A percentile compares a stretch with the other conserved stretches of the same genome.
These are phyloP conservation scores for Cerioporus squamosus DNA, from an alignment of 1,284 basidiomycete genomes.

Conservation along the genomic window DNA sequence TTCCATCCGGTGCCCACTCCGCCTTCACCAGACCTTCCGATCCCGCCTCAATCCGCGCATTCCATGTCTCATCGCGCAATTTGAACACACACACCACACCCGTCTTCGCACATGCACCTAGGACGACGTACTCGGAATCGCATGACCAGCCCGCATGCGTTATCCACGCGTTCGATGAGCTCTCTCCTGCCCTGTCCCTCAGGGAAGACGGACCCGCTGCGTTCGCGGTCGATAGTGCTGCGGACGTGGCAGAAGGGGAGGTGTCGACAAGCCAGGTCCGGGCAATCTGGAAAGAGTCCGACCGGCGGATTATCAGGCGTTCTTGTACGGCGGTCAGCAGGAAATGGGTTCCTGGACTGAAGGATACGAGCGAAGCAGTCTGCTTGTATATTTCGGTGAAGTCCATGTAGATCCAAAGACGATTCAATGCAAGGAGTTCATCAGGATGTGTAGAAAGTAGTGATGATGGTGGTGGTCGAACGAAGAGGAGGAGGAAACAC, in stretches of 20 bases:
- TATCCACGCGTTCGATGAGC: constrained; percentile 44
- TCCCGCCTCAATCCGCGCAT: constrained; percentile 72
- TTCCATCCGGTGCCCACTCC: constrained; percentile 85
- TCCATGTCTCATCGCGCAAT: constrained; percentile 75
- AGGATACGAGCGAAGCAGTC: constrained; percentile 64
- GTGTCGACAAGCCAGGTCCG: constrained; percentile 71
- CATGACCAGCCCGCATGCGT: constrained; percentile 82
- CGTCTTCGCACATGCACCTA: constrained; percentile 71
- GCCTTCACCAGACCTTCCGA: constrained; percentile 83
- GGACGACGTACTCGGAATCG: constrained; percentile 81
- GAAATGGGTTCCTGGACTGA: constrained; percentile 77
- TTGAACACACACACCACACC: constrained; percentile 75
- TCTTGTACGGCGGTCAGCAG: constrained; percentile 75
- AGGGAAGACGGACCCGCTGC: constrained; percentile 8
- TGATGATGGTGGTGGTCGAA: too few relatives aligned
- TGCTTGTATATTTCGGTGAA: constrained; percentile 85
- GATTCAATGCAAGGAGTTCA: too few relatives aligned
- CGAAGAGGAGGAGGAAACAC: too few relatives aligned
- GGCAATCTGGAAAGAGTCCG: constrained; percentile 76
- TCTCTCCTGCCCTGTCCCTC: constrained; percentile 8
- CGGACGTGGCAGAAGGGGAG: constrained; percentile 46
- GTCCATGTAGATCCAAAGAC: constrained; percentile 41
- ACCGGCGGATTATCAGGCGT: constrained; percentile 71
- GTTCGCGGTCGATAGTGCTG: constrained; percentile 24
- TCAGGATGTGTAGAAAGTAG: too few relatives aligned